Evolutionary conservation across 2,329 filamentous ascomycete genomes (phyloP).

Genomic region (Monosporascus sp.): DNA sequence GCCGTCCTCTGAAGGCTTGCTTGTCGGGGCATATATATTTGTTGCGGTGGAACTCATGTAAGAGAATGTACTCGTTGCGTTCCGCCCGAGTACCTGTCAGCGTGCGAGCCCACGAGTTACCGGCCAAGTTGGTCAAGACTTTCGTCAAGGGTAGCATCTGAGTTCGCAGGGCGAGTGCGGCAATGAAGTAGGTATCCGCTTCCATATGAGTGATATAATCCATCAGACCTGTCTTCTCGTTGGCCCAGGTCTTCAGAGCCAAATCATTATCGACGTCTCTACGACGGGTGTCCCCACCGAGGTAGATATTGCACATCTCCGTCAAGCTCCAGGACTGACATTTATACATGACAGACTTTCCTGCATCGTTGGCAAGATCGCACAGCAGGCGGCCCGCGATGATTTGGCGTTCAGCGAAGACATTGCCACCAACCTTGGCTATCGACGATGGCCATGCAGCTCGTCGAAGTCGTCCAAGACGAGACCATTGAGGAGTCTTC

Average conservation of each 20-base stretch:
- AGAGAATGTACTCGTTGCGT: conserved; percentile 97
- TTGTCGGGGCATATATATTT: conserved; percentile 99
- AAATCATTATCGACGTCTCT: conserved; percentile 85
- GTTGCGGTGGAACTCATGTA: conserved; percentile 93
- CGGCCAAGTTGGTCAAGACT: conserved; percentile 90
- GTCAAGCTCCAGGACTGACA: conserved; percentile 98
- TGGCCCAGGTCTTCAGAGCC: conserved; percentile 81
- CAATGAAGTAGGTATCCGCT: conserved; percentile 92
- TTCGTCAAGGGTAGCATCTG: conserved; percentile 94
- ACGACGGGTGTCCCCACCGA: conserved; percentile 66
- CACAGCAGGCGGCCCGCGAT: conserved; percentile 86
- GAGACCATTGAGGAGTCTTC: conserved; percentile 91
- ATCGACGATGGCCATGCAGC: conserved; percentile 83
- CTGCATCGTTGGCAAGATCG: conserved; percentile 92
- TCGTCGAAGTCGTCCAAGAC: conserved; percentile 81
- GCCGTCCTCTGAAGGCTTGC: conserved; percentile 70
- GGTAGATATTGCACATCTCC: conserved; percentile 92
- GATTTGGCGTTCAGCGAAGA: conserved; percentile 88
- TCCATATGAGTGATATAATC: conserved; percentile 94
- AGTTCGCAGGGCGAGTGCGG: conserved; percentile 79
- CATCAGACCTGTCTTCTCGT: conserved; percentile 77
- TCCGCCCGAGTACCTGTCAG: conserved; percentile 93
- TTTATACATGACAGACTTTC: conserved; percentile 94
- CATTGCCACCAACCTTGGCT: conserved; percentile 78
- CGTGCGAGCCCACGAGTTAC: conserved; percentile 97